Base-by-base conservation (phyloP, 768 basidiomycete genomes). In the Lactarius hatsudake region DNA sequence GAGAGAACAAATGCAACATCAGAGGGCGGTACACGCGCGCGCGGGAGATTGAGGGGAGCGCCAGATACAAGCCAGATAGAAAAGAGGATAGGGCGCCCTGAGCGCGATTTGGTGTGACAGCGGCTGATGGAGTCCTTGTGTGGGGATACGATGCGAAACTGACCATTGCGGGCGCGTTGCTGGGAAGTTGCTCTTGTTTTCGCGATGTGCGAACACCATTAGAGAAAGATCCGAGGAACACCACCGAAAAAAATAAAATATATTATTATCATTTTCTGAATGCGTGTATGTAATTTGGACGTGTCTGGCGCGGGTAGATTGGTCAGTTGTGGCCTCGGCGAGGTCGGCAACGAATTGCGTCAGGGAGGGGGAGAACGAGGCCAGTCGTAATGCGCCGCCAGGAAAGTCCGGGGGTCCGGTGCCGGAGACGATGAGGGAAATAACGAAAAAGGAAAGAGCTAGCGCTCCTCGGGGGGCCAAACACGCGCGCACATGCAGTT, bases 401-500 rank as follows among this genome's bases (percentile, higher is more conserved):
- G 17, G 38, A 53, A 63, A 51, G 58, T 59, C 66, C 62, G 66
- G 66, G 61, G 62, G 66, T 20, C 62, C 66, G 62, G 66, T n/a
- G 61, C 57, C 38, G 62, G 62, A 7, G 30, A 23, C 28, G 51
- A 38, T 51, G 59, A 45, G 66, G 66, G 57, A 63, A 63, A n/a
- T 56, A 34, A 42, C 68, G 12, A 15, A 67, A 69, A 67, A 68
- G 65, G 66, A 48, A 63, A 63, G 43, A 59, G 57, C 38, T 58
- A 62, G 68, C 68, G 68, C 68, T 69, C 62, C 68, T 69, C 68
- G 68, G 68, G 68, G 68, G 65, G 56, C 45, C 56, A 58, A 68
- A 67, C 65, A 61, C 68, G 61, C 68, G 68, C 68, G 45, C 68
- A 55, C 63, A 42, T 66, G 62, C 66, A 66, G 53, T 64, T 66